phyloP scores from a whole-genome alignment of 2,329 filamentous ascomycete species.

The Trichophyton equinum region DNA sequence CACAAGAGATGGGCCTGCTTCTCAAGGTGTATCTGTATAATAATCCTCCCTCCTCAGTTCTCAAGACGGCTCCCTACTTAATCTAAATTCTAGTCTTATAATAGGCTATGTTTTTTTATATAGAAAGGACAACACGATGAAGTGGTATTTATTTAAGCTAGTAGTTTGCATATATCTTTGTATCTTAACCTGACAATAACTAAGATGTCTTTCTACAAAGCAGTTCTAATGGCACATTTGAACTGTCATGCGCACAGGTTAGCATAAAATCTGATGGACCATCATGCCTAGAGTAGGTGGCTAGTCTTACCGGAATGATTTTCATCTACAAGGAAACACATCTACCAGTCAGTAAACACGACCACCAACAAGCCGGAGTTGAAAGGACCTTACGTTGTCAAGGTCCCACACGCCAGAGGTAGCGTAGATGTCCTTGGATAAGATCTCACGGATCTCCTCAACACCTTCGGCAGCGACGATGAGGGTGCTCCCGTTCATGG shows the following conservation, averaged over 20 bases:
- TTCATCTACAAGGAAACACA: neutral
- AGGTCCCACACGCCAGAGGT: slow-evolving; percentile 68
- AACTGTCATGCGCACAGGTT: neutral
- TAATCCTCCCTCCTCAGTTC: neutral
- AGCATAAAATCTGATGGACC: neutral
- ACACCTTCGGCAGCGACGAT: slow-evolving; percentile 53
- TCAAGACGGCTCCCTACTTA: neutral
- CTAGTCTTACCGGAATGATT: slow-evolving; percentile 1
- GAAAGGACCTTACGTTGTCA: slow-evolving; percentile 39
- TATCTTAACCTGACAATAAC: neutral
- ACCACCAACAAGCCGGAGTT: too few relatives aligned
- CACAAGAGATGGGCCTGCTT: neutral
- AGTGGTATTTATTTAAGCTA: neutral
- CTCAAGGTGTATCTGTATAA: neutral
- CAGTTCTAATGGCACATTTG: slow-evolving; percentile 1
- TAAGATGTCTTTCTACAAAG: neutral
- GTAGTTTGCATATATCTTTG: neutral
- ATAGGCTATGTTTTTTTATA: neutral
- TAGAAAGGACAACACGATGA: neutral
- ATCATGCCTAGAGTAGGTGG: neutral
- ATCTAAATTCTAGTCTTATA: neutral
- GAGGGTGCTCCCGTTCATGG: slow-evolving; percentile 62
- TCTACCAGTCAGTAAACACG: slow-evolving; percentile 13
- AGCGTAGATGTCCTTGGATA: slow-evolving; percentile 63
- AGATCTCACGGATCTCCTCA: slow-evolving; percentile 54